Evolutionary conservation across 2,329 filamentous ascomycete genomes (phyloP), one percentile per base, ranked within the genome.

Genomic region (Lachnellula willkommii): DNA sequence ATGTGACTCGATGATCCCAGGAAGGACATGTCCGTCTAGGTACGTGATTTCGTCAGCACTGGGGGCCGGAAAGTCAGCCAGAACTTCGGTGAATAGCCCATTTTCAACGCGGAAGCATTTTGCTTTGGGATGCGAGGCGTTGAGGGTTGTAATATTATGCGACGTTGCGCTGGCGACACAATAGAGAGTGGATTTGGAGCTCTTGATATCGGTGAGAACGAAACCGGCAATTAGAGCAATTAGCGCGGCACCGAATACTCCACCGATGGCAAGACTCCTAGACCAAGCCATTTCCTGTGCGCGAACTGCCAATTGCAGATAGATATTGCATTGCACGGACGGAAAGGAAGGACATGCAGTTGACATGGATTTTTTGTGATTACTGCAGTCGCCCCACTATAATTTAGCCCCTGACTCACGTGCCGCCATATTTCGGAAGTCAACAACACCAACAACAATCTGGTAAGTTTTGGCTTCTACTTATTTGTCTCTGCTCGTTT

Each of bases 1-100:
- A 67, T 89, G 86, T 0, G 84, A 85, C 61, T 89, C 86, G 80
- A 85, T 88, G 1, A 89, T 73, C 0, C 85, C 85, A 0, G 86
- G 86, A 26, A 87, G 79, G 1, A 80, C 84, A 61, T 81, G 77
- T 0, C 83, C 83, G 5, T 69, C 60, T 12, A 73, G 63, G 22
- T 70, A 71, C 15, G 67, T 66, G 17, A 68, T 65, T 14, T 66
- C 63, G 22, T 68, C 63, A 0, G 66, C 68, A 8, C 65, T 66
- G 15, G 66, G 63, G 3, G 60, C 62, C 3, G 70, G 70, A n/a
- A 62, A 49, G 4, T 51, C 46, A 4, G 69, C 56, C 45, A 78
- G 77, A 0, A 85, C 75, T 5, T 73, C 70, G 0, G 71, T 71
- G 61, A 86, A 84, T 12, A 72, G 69, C 0, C 82, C 82, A 42